Evolutionary conservation across 345 rosid genomes (phyloP).

Genomic region (Eucalyptus guilfoylei): DNA sequence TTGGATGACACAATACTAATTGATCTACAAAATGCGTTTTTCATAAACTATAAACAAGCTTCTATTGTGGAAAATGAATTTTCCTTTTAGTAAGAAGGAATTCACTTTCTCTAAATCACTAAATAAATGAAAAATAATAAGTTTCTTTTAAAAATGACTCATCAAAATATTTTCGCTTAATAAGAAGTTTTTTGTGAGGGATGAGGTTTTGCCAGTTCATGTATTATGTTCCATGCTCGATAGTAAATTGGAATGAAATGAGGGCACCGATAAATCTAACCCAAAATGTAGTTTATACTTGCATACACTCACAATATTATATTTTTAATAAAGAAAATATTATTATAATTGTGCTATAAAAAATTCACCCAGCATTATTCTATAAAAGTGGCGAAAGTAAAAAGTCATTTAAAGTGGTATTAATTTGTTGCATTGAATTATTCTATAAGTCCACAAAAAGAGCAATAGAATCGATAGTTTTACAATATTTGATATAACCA

Average conservation of each 20-base stretch:
- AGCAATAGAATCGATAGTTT: background rate
- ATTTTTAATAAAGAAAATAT: background rate
- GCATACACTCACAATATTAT: background rate
- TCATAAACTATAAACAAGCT: background rate
- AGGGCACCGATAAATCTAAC: background rate
- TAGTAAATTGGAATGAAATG: background rate
- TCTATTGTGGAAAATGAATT: background rate
- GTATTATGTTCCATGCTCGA: background rate
- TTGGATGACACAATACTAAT: background rate
- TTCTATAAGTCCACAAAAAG: background rate
- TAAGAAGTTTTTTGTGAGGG: background rate
- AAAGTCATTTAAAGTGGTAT: background rate
- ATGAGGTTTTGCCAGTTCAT: background rate
- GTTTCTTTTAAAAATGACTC: background rate
- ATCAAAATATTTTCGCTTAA: no score
- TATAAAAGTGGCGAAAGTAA: background rate
- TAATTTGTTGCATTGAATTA: no score
- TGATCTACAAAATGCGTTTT: background rate
- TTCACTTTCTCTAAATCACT: background rate
- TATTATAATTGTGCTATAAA: background rate
- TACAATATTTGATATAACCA: background rate
- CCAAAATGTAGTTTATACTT: background rate
- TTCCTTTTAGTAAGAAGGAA: background rate
- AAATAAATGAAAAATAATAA: background rate
- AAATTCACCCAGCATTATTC: background rate